Evolutionary conservation across 768 basidiomycete genomes (phyloP).

Genomic region (Hemileccinum impolitum): DNA sequence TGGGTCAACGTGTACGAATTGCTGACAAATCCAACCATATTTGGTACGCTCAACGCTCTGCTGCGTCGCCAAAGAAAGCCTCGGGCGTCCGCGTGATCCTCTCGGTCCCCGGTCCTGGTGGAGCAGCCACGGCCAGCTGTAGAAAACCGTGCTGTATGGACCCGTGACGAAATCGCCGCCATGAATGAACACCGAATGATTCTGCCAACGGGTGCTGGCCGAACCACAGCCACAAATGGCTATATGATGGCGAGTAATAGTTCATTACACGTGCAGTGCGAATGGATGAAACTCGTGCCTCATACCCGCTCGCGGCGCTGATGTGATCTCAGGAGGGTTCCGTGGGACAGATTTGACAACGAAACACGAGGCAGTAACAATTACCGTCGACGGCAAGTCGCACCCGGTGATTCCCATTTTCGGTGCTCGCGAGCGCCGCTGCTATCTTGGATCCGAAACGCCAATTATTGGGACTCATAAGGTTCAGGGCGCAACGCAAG

Average conservation of each 20-base stretch:
- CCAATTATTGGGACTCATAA: not conserved
- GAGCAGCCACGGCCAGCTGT: conserved; percentile 14
- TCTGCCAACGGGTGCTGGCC: not conserved
- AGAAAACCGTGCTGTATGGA: conserved; percentile 10
- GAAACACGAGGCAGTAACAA: conserved; percentile 29
- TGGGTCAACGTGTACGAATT: conserved; percentile 8
- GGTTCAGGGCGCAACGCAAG: not conserved
- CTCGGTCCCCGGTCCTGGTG: conserved; percentile 8
- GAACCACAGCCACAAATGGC: not conserved
- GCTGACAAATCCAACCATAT: conserved; percentile 25
- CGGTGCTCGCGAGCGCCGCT: conserved; percentile 6
- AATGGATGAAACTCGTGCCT: conserved; percentile 16
- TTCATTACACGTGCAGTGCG: conserved; percentile 19
- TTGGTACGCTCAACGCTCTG: conserved; percentile 7
- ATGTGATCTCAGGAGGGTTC: conserved; percentile 11
- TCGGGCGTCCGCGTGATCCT: conserved; percentile 25
- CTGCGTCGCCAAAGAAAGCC: conserved; percentile 21
- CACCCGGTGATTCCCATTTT: conserved; percentile 10
- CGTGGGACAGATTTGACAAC: conserved; percentile 18
- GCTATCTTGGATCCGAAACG: conserved; percentile 16
- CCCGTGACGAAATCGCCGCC: conserved; percentile 1
- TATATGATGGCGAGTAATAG: conserved; percentile 9
- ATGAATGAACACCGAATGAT: conserved; percentile 2
- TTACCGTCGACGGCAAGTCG: conserved; percentile 9
- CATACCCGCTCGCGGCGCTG: conserved; percentile 12